Conservation (phyloP, 208 protist species). For the Trypanosomatidae sp. region DNA sequence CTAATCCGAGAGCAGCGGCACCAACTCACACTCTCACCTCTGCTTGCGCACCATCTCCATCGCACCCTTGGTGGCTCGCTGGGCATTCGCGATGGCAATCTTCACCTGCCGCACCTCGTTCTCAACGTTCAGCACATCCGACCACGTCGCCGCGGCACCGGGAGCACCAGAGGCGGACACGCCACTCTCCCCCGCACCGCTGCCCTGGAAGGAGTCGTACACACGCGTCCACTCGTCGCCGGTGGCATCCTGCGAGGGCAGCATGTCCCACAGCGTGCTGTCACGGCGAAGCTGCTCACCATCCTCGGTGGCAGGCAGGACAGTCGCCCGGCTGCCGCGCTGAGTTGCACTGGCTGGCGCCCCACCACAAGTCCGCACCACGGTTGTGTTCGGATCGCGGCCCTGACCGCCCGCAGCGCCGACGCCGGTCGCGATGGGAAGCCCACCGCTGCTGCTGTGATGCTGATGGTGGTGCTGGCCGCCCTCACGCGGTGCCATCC, state of each 20-base stretch:
- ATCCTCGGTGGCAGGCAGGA: slow-evolving; percentile 10
- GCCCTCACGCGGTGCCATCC: neutral
- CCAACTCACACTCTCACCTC: neutral
- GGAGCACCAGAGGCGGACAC: slow-evolving; percentile 3
- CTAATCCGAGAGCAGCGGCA: neutral
- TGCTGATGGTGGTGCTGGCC: neutral
- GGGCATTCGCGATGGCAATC: slow-evolving; percentile 76
- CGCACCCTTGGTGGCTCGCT: slow-evolving; percentile 43
- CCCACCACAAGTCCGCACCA: neutral
- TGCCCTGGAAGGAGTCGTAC: slow-evolving; percentile 13
- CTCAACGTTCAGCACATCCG: slow-evolving; percentile 58
- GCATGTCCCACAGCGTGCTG: slow-evolving; percentile 22
- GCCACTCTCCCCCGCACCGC: slow-evolving; percentile 5
- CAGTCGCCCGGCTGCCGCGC: neutral
- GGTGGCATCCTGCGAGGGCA: neutral
- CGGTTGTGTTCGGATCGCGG: slow-evolving; percentile 10
- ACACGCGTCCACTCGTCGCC: slow-evolving; percentile 16
- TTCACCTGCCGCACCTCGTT: slow-evolving; percentile 68
- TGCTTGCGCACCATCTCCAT: slow-evolving; percentile 7
- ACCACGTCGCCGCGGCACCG: slow-evolving; percentile 23
- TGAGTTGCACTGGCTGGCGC: neutral
- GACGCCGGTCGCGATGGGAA: neutral
- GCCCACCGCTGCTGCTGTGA: neutral
- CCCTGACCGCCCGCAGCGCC: neutral
- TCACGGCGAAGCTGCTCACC: slow-evolving; percentile 11